Conservation (phyloP, 2,329 filamentous ascomycete genomes). For the Colletotrichum musae region DNA sequence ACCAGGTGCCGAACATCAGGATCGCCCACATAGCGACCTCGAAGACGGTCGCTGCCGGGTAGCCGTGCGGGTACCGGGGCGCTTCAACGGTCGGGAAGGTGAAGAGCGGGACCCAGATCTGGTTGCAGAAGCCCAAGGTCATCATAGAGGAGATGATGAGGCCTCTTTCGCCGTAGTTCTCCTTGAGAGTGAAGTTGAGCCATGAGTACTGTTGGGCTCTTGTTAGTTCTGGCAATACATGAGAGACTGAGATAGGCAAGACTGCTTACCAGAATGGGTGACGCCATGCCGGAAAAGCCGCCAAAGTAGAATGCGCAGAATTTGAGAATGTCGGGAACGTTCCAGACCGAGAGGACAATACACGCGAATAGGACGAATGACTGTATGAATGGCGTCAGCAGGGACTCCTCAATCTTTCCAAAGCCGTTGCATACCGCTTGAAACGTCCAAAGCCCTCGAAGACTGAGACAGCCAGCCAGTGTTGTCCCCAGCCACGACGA, state of each 20-base stretch:
- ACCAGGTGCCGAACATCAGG: conserved; percentile 47
- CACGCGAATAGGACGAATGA: conserved; percentile 46
- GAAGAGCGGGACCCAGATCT: conserved; percentile 49
- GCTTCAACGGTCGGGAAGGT: conserved; percentile 48
- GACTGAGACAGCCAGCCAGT: conserved; percentile 46
- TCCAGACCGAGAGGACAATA: conserved; percentile 49
- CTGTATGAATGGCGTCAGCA: background rate
- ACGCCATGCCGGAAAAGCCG: conserved; percentile 49
- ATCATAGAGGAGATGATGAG: conserved; percentile 52
- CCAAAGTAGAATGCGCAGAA: conserved; percentile 51
- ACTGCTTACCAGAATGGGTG: conserved; percentile 44
- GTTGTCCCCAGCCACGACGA: conserved; percentile 50
- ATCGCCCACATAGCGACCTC: conserved; percentile 47
- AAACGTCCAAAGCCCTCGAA: conserved; percentile 48
- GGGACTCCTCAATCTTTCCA: too few species aligned
- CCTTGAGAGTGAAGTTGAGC: conserved; percentile 50
- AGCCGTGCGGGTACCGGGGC: conserved; percentile 46
- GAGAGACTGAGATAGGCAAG: background rate
- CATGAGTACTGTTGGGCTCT: conserved; percentile 45
- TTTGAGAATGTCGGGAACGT: conserved; percentile 48
- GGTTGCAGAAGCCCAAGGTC: conserved; percentile 51
- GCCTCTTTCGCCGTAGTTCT: conserved; percentile 51
- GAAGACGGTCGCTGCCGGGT: conserved; percentile 46
- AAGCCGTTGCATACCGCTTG: conserved; percentile 36
- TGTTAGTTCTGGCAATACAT: background rate